These are phyloP conservation scores for Leucocoprinus sp. DNA, from an alignment of 768 basidiomycete genomes.

Conservation along the genomic window DNA sequence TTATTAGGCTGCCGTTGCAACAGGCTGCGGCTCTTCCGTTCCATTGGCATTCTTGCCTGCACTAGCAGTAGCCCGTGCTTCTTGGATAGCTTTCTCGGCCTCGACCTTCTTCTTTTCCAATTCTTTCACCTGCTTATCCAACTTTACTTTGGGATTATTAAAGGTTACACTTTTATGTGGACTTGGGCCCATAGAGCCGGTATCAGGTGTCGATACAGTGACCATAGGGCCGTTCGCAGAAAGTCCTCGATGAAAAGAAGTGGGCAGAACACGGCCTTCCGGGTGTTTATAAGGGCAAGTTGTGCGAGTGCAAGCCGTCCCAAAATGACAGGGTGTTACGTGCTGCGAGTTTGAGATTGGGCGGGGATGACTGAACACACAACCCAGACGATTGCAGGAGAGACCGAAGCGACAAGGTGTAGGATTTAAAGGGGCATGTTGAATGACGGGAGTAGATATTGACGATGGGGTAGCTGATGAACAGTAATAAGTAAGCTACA, in stretches of 20 bases:
- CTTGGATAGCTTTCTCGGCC: conserved; percentile 55
- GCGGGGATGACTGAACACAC: conserved; percentile 64
- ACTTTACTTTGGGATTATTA: conserved; percentile 34
- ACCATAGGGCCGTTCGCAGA: conserved; percentile 52
- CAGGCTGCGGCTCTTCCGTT: conserved; percentile 50
- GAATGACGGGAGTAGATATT: conserved; percentile 15
- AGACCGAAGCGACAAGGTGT: conserved; percentile 63
- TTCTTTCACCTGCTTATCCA: conserved; percentile 36
- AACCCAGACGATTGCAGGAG: conserved; percentile 60
- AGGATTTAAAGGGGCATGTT: conserved; percentile 22
- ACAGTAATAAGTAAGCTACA: conserved; percentile 11
- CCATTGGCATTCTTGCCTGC: conserved; percentile 59
- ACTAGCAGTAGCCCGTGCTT: conserved; percentile 39
- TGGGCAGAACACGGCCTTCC: conserved; percentile 71
- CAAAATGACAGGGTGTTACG: conserved; percentile 69
- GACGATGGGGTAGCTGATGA: conserved; percentile 15
- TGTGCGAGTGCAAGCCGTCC: conserved; percentile 75
- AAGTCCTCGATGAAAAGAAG: conserved; percentile 74
- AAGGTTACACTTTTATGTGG: conserved; percentile 67
- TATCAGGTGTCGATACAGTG: conserved; percentile 51
- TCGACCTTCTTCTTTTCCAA: conserved; percentile 42
- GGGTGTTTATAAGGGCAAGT: conserved; percentile 91
- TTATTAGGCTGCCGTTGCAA: conserved; percentile 35
- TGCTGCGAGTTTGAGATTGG: conserved; percentile 27
- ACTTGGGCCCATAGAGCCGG: conserved; percentile 60